Conservation (phyloP, 108 stramenopile genomes). For the Chaetoceros tenuissimus region DNA sequence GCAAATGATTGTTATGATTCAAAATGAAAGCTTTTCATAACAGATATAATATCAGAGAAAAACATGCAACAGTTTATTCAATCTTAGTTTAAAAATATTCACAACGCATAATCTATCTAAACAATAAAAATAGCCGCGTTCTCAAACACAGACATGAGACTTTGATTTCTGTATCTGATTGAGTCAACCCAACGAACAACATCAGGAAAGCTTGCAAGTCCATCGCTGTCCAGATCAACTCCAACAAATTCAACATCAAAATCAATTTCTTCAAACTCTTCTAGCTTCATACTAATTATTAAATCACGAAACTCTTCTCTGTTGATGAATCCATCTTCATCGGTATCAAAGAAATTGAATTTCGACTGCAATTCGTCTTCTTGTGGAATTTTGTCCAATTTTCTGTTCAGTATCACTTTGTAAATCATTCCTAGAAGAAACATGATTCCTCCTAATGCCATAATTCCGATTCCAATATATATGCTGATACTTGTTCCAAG, state of each 20-base stretch:
- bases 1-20: no score
- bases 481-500: conserved; percentile 5
- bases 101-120: not conserved
- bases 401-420: conserved; percentile 26
- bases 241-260: conserved; percentile 29
- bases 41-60: no score
- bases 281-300: conserved; percentile 28
- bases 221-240: conserved; percentile 25
- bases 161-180: not conserved
- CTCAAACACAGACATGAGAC: not conserved
- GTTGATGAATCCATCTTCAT: conserved; percentile 30
- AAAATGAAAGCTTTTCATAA: no score
- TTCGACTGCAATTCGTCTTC: conserved; percentile 30
- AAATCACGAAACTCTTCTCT: conserved; percentile 29
- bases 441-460: conserved; percentile 25
- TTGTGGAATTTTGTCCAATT: conserved; percentile 29
- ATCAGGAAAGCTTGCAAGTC: conserved; percentile 30
- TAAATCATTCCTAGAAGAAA: conserved; percentile 15
- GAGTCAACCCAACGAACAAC: conserved; percentile 26
- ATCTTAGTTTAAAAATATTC: no score
- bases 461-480: conserved; percentile 20
- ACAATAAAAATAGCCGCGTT: not conserved
- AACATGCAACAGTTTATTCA: no score
- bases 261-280: conserved; percentile 40
- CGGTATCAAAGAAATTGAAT: conserved; percentile 29